phyloP scores from a whole-genome alignment of 495 filamentous ascomycete species.

The Massariosphaeria phaeospora region DNA sequence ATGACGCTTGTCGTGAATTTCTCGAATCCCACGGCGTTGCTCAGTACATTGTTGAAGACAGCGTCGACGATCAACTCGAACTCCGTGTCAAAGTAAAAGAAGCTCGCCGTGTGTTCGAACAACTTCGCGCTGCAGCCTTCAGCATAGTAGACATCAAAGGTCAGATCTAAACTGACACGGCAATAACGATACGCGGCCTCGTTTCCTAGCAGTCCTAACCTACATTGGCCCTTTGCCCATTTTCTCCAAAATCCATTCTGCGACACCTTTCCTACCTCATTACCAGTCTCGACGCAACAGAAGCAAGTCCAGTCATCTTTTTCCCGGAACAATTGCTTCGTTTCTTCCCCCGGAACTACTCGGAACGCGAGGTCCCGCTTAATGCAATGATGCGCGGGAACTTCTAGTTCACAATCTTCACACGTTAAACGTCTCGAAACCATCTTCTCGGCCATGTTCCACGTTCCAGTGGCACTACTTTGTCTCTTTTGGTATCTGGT shows the following conservation, averaged over 20 bases:
- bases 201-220: background rate
- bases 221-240: background rate
- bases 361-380: constrained; percentile 29
- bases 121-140: constrained; percentile 65
- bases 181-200: background rate
- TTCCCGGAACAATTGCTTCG: constrained; percentile 20
- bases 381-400: constrained; percentile 20
- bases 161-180: constrained; percentile 45
- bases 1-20: constrained; percentile 84
- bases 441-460: constrained; percentile 6
- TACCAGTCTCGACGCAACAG: background rate
- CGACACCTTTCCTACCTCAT: constrained; percentile 11
- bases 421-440: constrained; percentile 24
- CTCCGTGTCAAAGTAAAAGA: constrained; percentile 35
- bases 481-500: constrained; percentile 4
- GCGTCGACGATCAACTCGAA: constrained; percentile 49
- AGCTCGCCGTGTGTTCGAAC: constrained; percentile 54
- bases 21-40: constrained; percentile 71
- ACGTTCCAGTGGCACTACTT: constrained; percentile 13
- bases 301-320: constrained; percentile 14
- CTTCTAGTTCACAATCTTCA: constrained; percentile 15
- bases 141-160: constrained; percentile 92
- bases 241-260: constrained; percentile 11
- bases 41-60: constrained; percentile 74
- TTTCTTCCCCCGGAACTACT: constrained; percentile 22